These are phyloP conservation scores for Teratosphaeriaceae sp. DNA, from an alignment of 2,329 filamentous ascomycete genomes.

Conservation along the genomic window DNA sequence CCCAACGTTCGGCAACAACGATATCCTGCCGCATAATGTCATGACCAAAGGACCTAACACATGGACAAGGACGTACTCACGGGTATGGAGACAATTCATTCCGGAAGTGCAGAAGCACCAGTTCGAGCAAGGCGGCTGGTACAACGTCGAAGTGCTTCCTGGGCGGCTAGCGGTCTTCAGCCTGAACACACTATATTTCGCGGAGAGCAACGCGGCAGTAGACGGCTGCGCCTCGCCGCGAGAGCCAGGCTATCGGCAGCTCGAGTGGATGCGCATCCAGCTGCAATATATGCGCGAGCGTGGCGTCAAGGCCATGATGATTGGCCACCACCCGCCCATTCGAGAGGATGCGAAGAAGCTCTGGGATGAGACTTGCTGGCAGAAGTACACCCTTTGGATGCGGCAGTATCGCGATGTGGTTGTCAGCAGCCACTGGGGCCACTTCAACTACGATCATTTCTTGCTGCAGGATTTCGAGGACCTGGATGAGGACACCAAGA, in stretches of 20 bases:
- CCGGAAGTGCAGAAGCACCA: conserved; percentile 87
- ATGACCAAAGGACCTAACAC: conserved; percentile 76
- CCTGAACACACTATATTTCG: conserved; percentile 87
- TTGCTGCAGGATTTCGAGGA: conserved; percentile 80
- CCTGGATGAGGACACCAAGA: conserved; percentile 53
- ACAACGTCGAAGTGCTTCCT: conserved; percentile 85
- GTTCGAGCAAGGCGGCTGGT: conserved; percentile 92
- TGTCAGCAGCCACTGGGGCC: conserved; percentile 71
- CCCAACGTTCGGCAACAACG: conserved; percentile 93
- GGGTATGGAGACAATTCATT: conserved; percentile 81
- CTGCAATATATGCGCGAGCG: conserved; percentile 73
- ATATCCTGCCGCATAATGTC: conserved; percentile 95
- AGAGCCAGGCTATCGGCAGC: conserved; percentile 87
- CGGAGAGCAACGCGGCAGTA: conserved; percentile 84
- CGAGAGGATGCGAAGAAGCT: conserved; percentile 74
- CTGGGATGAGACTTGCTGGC: conserved; percentile 98
- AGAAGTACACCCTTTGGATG: conserved; percentile 90
- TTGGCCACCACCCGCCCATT: conserved; percentile 89
- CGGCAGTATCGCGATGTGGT: conserved; percentile 88
- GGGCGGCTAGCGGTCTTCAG: conserved; percentile 82
- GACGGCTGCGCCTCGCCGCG: conserved; percentile 74
- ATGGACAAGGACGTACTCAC: conserved; percentile 70
- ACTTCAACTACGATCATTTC: conserved; percentile 99
- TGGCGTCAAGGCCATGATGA: conserved; percentile 89
- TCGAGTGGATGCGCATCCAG: conserved; percentile 93